These are phyloP conservation scores for Wakefieldia striispora DNA, from an alignment of 768 basidiomycete species.

Conservation along the genomic window DNA sequence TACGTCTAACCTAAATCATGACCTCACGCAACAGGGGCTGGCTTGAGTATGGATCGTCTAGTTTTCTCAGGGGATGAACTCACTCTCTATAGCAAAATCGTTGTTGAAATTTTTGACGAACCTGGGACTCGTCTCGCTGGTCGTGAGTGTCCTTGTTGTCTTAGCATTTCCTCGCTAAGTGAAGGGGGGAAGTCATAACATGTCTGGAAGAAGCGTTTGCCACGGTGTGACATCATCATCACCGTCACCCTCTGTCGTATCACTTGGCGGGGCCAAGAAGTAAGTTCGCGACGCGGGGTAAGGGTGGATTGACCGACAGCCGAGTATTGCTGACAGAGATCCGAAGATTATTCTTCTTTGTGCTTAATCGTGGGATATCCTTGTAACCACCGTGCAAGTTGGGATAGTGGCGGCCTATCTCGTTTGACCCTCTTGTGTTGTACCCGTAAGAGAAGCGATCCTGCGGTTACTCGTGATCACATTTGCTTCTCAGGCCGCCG, in stretches of 20 bases:
- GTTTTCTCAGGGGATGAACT: neutral
- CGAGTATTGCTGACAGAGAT: conserved; percentile 1
- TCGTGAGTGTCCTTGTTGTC: neutral
- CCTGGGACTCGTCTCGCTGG: neutral
- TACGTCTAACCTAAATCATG: neutral
- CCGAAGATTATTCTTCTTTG: conserved; percentile 9
- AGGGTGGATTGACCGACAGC: neutral
- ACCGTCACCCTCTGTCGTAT: conserved; percentile 11
- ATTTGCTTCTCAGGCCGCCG: conserved; percentile 2
- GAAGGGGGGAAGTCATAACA: neutral
- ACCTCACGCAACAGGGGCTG: conserved; percentile 1
- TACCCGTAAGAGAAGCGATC: conserved; percentile 6
- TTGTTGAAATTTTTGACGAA: neutral
- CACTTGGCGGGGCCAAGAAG: conserved; percentile 3
- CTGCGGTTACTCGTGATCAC: neutral
- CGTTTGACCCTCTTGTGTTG: neutral
- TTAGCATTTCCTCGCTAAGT: neutral
- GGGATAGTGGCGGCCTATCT: neutral
- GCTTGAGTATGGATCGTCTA: conserved; percentile 4
- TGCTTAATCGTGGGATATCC: conserved; percentile 14
- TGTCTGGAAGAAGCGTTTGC: conserved; percentile 9
- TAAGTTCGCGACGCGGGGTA: neutral
- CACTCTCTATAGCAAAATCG: neutral
- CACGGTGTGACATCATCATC: conserved; percentile 3
- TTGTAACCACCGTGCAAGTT: conserved; percentile 13